Percentiles rank a stretch among this genome's conserved stretches.
phyloP scores from a whole-genome alignment of 495 filamentous ascomycete genomes.

The Oleoguttula mirabilis region DNA sequence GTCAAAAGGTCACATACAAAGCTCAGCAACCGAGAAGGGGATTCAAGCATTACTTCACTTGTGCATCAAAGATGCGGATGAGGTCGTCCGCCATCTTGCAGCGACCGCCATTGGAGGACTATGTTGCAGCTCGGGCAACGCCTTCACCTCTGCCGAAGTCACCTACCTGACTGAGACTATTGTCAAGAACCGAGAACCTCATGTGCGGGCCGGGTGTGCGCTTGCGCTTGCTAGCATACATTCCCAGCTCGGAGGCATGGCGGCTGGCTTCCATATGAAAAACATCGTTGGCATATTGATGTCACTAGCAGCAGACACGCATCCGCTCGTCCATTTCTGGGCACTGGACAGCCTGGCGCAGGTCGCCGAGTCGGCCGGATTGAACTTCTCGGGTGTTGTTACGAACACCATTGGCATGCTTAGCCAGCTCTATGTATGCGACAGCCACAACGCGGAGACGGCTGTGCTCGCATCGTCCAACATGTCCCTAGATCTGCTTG shows the following conservation, averaged over 20 bases:
- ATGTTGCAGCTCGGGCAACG: constrained; percentile 76
- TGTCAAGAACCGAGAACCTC: constrained; percentile 83
- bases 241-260: constrained; percentile 93
- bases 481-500: constrained; percentile 68
- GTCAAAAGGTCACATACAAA: constrained; percentile 59
- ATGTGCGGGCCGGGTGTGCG: constrained; percentile 84
- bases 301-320: constrained; percentile 92
- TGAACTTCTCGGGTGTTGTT: constrained; percentile 83
- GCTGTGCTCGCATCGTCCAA: constrained; percentile 70
- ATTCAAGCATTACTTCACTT: constrained; percentile 63
- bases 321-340: constrained; percentile 92
- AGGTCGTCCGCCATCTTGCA: constrained; percentile 72
- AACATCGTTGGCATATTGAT: constrained; percentile 89
- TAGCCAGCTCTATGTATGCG: constrained; percentile 77
- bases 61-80: constrained; percentile 70
- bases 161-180: constrained; percentile 90
- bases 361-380: constrained; percentile 82
- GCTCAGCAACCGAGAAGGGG: constrained; percentile 67
- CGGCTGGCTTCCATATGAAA: constrained; percentile 91
- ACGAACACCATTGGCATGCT: constrained; percentile 85
- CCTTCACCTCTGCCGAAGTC: constrained; percentile 74
- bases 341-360: constrained; percentile 77
- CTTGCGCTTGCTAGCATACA: constrained; percentile 89
- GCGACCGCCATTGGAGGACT: constrained; percentile 82
- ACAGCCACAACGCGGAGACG: constrained; percentile 83